A percentile compares a stretch with the other conserved stretches of the same genome.
phyloP scores from a whole-genome alignment of 2,329 filamentous ascomycete genomes.

The Beauveria sp. region DNA sequence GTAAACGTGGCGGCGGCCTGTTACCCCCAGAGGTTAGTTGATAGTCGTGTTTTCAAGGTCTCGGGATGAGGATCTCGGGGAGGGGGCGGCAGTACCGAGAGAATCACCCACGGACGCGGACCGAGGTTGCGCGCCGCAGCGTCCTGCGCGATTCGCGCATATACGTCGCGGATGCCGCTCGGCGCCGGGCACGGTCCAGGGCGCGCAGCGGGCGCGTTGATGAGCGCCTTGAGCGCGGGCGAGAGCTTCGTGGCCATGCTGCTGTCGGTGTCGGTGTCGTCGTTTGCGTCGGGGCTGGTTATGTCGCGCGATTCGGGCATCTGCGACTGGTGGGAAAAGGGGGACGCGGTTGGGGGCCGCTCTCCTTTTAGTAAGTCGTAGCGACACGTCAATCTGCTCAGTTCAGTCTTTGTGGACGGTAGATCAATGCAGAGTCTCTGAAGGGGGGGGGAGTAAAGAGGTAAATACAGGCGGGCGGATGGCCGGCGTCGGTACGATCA shows the following conservation, averaged over 20 bases:
- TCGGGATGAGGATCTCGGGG: background rate
- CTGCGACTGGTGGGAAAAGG: background rate
- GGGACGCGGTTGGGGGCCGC: background rate
- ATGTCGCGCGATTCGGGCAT: too few relatives aligned
- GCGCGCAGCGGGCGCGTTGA: conserved; percentile 61
- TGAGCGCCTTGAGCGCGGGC: conserved; percentile 61
- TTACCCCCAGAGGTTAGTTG: background rate
- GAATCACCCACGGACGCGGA: conserved; percentile 55
- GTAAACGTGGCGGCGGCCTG: conserved; percentile 78
- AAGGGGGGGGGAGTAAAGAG: too few relatives aligned
- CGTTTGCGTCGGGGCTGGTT: too few relatives aligned
- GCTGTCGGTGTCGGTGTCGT: conserved; percentile 15
- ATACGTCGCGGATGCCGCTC: conserved; percentile 52
- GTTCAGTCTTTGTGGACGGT: background rate
- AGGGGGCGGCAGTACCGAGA: conserved; percentile 43
- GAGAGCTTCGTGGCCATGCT: conserved; percentile 55
- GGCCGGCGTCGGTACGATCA: background rate
- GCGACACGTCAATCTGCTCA: too few relatives aligned
- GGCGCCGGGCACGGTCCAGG: conserved; percentile 60
- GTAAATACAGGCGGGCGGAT: too few relatives aligned
- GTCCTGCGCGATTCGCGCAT: conserved; percentile 55
- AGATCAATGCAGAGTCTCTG: too few relatives aligned
- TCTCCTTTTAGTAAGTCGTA: too few relatives aligned
- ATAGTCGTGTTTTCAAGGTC: too few relatives aligned
- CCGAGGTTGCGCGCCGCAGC: conserved; percentile 57